Conservation (phyloP, 257 asterid genomes). For the Plantago elongata region DNA sequence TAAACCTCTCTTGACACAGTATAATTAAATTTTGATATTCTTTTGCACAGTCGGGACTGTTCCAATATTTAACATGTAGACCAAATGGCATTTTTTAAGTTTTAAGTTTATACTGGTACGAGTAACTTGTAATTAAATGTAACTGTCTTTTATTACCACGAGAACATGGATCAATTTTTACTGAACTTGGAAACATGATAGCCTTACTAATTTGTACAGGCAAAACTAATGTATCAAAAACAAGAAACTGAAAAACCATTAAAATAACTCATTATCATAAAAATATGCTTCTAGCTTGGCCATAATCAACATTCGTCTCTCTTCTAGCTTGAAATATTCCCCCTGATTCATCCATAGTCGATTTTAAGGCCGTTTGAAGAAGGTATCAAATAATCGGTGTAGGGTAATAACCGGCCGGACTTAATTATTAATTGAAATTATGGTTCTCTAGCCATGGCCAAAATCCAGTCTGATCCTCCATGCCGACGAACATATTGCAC, state of each 20-base stretch:
- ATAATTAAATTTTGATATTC: no score
- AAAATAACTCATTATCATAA: constrained; percentile 16
- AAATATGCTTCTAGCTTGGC: constrained; percentile 8
- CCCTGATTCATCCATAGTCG: not conserved
- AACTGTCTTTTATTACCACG: no score
- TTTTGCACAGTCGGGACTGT: no score
- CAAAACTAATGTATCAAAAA: not conserved
- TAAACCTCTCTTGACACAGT: no score
- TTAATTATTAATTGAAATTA: constrained; percentile 46
- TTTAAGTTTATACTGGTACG: no score
- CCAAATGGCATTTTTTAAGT: no score
- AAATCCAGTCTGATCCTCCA: constrained; percentile 86
- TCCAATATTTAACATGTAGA: no score
- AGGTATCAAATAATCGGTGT: no score
- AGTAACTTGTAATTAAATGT: no score
- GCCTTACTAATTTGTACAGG: constrained; percentile 26
- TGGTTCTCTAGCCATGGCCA: constrained; percentile 98
- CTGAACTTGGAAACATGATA: no score
- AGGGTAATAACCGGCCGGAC: no score
- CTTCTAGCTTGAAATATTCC: constrained; percentile 1
- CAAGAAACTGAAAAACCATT: constrained; percentile 19
- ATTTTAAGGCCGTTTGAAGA: not conserved
- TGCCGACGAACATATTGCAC: constrained; percentile 72
- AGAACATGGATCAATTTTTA: no score
- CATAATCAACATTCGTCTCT: not conserved